Percentiles rank a stretch among this genome's conserved stretches.
phyloP scores from a whole-genome alignment of 495 filamentous ascomycete species.

The Aspergillus kassunensis region DNA sequence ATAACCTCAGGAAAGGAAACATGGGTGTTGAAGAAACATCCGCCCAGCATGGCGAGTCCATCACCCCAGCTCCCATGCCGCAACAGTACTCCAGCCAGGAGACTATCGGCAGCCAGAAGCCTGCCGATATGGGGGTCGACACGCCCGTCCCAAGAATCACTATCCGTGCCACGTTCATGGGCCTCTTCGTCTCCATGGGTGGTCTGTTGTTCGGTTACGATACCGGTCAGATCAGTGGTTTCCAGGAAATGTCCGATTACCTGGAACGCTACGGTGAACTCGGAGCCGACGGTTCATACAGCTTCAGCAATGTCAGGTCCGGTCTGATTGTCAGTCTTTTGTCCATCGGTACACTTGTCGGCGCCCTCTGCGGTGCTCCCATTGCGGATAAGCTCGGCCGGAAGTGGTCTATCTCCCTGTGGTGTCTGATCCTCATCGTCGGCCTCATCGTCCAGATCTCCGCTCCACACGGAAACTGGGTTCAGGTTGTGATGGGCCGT shows the following conservation, averaged over 20 bases:
- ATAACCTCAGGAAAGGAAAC: background rate
- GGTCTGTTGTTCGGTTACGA: constrained; percentile 59
- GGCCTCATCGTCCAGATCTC: constrained; percentile 66
- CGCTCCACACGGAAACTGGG: constrained; percentile 48
- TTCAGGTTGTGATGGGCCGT: constrained; percentile 51
- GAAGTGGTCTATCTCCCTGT: constrained; percentile 50
- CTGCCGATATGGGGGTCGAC: constrained; percentile 28
- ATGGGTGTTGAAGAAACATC: constrained; percentile 37
- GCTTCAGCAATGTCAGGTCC: constrained; percentile 46
- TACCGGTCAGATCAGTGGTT: constrained; percentile 52
- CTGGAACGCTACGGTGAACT: constrained; percentile 40
- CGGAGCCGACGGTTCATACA: constrained; percentile 25
- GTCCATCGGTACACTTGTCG: constrained; percentile 63
- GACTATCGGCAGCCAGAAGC: constrained; percentile 21
- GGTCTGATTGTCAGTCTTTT: constrained; percentile 56
- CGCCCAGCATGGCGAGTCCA: constrained; percentile 36
- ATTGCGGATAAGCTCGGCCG: constrained; percentile 50
- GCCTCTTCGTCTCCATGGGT: constrained; percentile 59
- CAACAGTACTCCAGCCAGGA: constrained; percentile 26
- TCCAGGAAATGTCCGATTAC: constrained; percentile 58
- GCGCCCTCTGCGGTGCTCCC: constrained; percentile 57
- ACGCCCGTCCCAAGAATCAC: constrained; percentile 43
- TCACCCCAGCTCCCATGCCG: constrained; percentile 30
- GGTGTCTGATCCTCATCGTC: constrained; percentile 58
- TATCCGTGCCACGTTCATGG: constrained; percentile 46